These are phyloP conservation scores for Lathyrus sativus DNA, from an alignment of 306 rosid genomes.

Conservation along the genomic window DNA sequence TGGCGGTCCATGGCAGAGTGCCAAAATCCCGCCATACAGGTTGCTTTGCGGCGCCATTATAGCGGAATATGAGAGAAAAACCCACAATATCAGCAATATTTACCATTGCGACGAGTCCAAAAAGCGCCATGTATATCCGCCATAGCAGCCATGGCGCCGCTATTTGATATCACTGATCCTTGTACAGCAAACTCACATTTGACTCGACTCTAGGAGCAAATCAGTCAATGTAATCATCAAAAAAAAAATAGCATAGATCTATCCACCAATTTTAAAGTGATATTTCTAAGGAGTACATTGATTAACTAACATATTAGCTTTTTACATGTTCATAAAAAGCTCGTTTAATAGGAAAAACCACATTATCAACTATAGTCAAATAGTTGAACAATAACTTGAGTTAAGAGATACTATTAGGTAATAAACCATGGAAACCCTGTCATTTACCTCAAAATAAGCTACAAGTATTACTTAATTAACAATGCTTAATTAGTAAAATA, in stretches of 20 bases:
- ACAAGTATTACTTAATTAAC: neutral
- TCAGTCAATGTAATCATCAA: neutral
- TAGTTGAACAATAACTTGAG: neutral
- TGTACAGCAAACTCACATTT: neutral
- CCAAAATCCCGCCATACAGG: no score
- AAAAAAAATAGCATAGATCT: neutral
- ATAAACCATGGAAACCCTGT: neutral
- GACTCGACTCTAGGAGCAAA: constrained; percentile 3
- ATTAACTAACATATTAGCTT: neutral
- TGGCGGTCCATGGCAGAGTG: no score
- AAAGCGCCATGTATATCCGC: no score
- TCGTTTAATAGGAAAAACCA: neutral
- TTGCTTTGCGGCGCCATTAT: no score
- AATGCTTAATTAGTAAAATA: neutral
- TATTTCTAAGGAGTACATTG: neutral
- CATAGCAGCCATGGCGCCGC: no score
- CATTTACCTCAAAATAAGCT: neutral
- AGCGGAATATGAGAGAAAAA: no score
- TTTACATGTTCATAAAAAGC: neutral
- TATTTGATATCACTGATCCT: no score
- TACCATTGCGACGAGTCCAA: no score
- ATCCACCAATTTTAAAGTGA: neutral
- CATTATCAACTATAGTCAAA: neutral
- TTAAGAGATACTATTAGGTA: neutral
- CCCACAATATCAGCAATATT: no score